Evolutionary conservation across 495 filamentous ascomycete species (phyloP).

Genomic region (Xylaria bambusicola): DNA sequence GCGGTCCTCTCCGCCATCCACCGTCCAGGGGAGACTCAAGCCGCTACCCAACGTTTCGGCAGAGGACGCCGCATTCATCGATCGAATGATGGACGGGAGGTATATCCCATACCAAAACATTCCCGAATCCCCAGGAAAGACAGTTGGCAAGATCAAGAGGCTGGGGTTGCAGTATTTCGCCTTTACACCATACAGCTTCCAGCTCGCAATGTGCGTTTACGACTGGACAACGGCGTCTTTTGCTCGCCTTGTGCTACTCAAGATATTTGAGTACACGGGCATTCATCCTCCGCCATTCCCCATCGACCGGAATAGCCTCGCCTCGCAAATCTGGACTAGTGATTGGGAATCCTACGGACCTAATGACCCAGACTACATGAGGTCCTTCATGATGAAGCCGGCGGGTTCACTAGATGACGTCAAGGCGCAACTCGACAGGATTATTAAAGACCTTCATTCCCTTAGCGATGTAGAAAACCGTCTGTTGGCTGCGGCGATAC

Average conservation of each 20-base stretch:
- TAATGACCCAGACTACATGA: conserved; percentile 9
- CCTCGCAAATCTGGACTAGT: conserved; percentile 6
- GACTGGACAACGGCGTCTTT: conserved; percentile 19
- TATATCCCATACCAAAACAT: conserved; percentile 2
- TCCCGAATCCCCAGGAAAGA: not conserved
- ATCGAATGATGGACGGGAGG: not conserved
- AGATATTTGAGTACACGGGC: conserved; percentile 14
- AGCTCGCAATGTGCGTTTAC: conserved; percentile 15
- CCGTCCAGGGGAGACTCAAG: not conserved
- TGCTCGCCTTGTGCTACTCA: conserved; percentile 8
- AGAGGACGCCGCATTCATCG: not conserved
- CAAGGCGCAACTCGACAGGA: not conserved
- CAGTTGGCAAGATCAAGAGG: too few species aligned
- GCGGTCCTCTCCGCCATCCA: not conserved
- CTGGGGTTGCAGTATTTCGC: not conserved
- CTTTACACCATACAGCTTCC: conserved; percentile 8
- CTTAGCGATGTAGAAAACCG: not conserved
- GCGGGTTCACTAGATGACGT: conserved; percentile 8
- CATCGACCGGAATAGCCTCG: not conserved
- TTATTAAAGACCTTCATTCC: not conserved
- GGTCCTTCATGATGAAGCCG: conserved; percentile 14
- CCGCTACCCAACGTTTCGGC: not conserved
- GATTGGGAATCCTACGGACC: conserved; percentile 4
- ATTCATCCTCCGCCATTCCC: not conserved
- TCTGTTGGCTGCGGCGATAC: not conserved